Base-by-base conservation (phyloP, 106 monocot genomes). In the Dioscorea zingiberensis region DNA sequence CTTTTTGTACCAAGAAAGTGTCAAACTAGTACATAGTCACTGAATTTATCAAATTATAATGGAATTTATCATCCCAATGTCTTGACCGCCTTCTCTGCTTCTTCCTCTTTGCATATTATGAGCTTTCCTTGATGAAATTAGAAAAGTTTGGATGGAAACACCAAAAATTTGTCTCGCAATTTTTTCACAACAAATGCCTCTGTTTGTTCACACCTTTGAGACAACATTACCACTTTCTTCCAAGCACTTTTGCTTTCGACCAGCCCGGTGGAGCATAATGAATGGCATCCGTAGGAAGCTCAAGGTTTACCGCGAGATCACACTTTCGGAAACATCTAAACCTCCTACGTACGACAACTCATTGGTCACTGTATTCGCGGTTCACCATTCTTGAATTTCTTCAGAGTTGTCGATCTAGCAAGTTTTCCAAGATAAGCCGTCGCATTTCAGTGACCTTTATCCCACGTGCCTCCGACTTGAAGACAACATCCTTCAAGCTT, bases 181-280 rank as follows among this genome's bases (percentile, higher is more conserved):
- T 98, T 98, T 60, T 84, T 89, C 27, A 98, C 85, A 63, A 98
- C 84, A 84, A 98, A 98, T 3, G 72, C 74, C 57, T 98, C 92
- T 6, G 73, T 64, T 51, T 82, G 82, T 58, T 98, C 89, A 44
- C 88, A 86, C 22, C 89, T n/a, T 80, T n/a, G 92, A 79, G 29
- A 98, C 74, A 44, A 98, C 98, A 30, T 21, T 83, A 12, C 98
- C 98, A n/a, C 71, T 87, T 87, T 49, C 84, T 71, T 30, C 98
- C 92, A 51, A 98, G 93, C 25, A 92, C 67, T 15, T 92, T 89
- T 2, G 98, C 84, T n/a, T n/a, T 24, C 98, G 74, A 30, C 98
- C 93, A 1, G 97, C 97, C 27, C 97, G 71, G 68, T 98, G 98
- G 19, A n/a, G 98, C 89, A 61, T 98, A 98, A 60, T 98, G 98